A percentile compares a stretch with the other conserved stretches of the same genome.
phyloP scores from a whole-genome alignment of 495 filamentous ascomycete species.

The Pseudomonodictys pantanalensis region DNA sequence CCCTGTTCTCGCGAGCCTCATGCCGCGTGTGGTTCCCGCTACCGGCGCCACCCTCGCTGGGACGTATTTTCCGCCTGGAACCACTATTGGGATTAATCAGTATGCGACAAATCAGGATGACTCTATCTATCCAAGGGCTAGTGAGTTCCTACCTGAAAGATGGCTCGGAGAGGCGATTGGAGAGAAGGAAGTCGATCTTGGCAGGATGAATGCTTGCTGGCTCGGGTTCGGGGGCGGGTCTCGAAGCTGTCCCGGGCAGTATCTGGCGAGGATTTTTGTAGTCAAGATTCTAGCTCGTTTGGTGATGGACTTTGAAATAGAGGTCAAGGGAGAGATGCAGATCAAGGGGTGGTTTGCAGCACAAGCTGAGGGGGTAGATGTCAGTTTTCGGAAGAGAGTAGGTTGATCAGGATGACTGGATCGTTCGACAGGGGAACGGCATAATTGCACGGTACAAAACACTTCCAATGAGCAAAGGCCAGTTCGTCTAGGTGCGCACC shows the following conservation, averaged over 20 bases:
- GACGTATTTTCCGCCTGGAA: background rate
- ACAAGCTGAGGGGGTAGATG: background rate
- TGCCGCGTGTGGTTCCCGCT: background rate
- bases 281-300: background rate
- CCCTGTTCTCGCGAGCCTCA: background rate
- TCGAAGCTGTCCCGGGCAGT: conserved; percentile 1
- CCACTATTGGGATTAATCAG: background rate
- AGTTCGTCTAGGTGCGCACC: conserved; percentile 8
- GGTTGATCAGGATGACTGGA: no score
- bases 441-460: no score
- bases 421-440: no score
- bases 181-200: background rate
- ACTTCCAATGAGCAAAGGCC: background rate
- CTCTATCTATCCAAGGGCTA: background rate
- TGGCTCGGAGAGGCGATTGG: background rate
- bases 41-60: background rate
- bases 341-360: background rate
- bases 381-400: background rate
- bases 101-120: background rate
- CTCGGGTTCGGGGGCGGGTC: background rate
- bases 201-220: background rate
- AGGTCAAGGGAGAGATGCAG: background rate
- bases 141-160: background rate
- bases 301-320: background rate
- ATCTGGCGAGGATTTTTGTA: background rate